Evolutionary conservation across 2,329 filamentous ascomycete species (phyloP), one percentile per base, ranked within the genome.

Genomic region (Penicillium italicum): DNA sequence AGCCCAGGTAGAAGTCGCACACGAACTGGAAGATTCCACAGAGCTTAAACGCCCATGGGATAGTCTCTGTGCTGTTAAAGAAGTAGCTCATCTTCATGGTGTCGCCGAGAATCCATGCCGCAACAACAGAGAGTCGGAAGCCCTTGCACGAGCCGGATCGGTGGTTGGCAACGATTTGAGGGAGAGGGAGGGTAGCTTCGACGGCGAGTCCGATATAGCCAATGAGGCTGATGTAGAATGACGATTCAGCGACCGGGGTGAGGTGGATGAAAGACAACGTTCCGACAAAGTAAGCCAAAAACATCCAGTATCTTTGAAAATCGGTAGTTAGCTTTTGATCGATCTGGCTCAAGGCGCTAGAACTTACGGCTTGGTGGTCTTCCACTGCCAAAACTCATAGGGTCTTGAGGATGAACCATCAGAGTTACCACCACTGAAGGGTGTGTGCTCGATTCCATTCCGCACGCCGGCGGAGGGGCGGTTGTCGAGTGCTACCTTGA

Each of bases 341-440:
- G 52, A 18, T 7, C 52, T 66, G 37, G 57, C 26, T 24, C n/a
- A 37, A 37, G 14, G 6, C 4, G 6, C 22, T n/a, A 18, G 37
- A 20, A 74, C 77, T 60, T 73, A 80, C 64, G 83, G 82, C 53
- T 79, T 76, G 20, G 79, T 72, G 52, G 70, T 74, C 60, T 76
- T 79, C 84, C 84, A 87, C 65, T 84, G 82, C 84, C 84, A 87
- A 68, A 87, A 87, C 51, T 79, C 76, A 64, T 80, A 86, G 0
- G 84, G 84, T 33, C 84, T 75, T 16, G 70, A 72, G 53, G 76
- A 68, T 28, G 57, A 69, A 54, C 58, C 54, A 31, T 64, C 63
- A 14, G 61, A 58, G 42, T 43, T 59, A 33, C 34, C 44, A 48
- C 58, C 71, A 52, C 69, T 73, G 59, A 79, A 79, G 10, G 76